phyloP scores from a whole-genome alignment of 1,284 basidiomycete species.

The Leccinum subrobustum region DNA sequence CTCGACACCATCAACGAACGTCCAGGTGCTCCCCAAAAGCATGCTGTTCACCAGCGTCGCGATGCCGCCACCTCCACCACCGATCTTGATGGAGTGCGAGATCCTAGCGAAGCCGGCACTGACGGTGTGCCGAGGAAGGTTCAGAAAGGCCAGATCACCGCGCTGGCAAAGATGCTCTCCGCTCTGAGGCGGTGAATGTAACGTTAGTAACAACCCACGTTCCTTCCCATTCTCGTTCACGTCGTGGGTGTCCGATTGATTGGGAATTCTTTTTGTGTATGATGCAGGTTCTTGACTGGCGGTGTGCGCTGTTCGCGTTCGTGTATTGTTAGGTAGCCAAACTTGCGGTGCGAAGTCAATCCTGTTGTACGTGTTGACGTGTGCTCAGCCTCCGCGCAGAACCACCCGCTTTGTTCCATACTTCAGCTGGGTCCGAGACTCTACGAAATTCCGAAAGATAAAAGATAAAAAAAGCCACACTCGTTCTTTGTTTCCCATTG shows the following conservation, averaged over 20 bases:
- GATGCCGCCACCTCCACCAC: constrained; percentile 70
- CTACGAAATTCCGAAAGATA: constrained; percentile 2
- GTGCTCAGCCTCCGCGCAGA: constrained; percentile 23
- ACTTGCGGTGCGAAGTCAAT: constrained; percentile 45
- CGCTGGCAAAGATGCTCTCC: constrained; percentile 81
- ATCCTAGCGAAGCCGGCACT: constrained; percentile 31
- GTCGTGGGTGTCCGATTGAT: constrained; percentile 10
- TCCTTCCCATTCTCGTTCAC: constrained; percentile 7
- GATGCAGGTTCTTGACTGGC: constrained; percentile 31
- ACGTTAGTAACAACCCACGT: constrained; percentile 27
- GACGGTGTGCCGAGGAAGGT: constrained; percentile 68
- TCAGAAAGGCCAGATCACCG: constrained; percentile 80
- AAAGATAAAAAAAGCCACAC: constrained; percentile 28
- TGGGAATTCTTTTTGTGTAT: constrained; percentile 16
- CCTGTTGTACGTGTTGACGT: constrained; percentile 29
- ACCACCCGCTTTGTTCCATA: constrained; percentile 1
- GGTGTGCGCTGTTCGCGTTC: constrained; percentile 32
- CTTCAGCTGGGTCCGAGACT: constrained; percentile 27
- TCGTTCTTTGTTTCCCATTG: constrained; percentile 25
- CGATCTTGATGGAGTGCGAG: constrained; percentile 47
- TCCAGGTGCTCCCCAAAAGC: constrained; percentile 35
- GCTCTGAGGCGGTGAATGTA: constrained; percentile 61
- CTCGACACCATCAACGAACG: constrained; percentile 77
- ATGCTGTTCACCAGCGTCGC: constrained; percentile 33
- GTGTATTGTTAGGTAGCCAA: constrained; percentile 55